Evolutionary conservation across 306 rosid genomes (phyloP), one percentile per base, ranked within the genome.

Genomic region (Prunus campanulata): DNA sequence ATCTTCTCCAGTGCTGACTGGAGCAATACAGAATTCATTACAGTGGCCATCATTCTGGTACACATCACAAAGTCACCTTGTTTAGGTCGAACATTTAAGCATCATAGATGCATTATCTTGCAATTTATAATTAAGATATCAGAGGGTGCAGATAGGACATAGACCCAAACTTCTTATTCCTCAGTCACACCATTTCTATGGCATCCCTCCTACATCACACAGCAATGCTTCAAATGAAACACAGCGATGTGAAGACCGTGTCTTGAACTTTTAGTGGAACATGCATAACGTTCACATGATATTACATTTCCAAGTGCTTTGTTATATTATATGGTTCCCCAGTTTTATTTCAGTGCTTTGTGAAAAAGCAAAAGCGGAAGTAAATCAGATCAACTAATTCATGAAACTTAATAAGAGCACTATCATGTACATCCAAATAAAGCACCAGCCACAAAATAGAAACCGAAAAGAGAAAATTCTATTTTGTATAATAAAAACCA

Each of bases 41-140:
- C 72, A 25, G 89, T 80, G 62, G 87, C 86, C 89, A 86, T 86
- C 87, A 83, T 86, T 64, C 89, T 86, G 80, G 76, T 57, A 78
- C 65, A 77, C 12, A 78, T 20, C 30, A 68, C 18, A 59, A 44
- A 57, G 49, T 72, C 60, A 82, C 19, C 74, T 56, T 71, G 57
- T 51, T 74, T 76, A 64, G 55, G 20, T 42, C 50, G 52, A 19
- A n/a, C 11, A 20, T 6, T 32, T 20, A 11, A 22, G 77, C 16
- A 72, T 3, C 68, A 29, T 50, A 39, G 0, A 48, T 50, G 0
- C 61, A n/a, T 29, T 68, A 69, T 20, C 51, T 44, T 39, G 49
- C 60, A 70, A 13, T 70, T 77, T 50, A 47, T 62, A 46, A 44
- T n/a, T 35, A 39, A 18, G 24, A 1, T n/a, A 24, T 22, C 50